A percentile compares a stretch with the other conserved stretches of the same genome.
These are phyloP conservation scores for Arthrobotrys entomopaga DNA, from an alignment of 2,329 filamentous ascomycete genomes.

Conservation along the genomic window DNA sequence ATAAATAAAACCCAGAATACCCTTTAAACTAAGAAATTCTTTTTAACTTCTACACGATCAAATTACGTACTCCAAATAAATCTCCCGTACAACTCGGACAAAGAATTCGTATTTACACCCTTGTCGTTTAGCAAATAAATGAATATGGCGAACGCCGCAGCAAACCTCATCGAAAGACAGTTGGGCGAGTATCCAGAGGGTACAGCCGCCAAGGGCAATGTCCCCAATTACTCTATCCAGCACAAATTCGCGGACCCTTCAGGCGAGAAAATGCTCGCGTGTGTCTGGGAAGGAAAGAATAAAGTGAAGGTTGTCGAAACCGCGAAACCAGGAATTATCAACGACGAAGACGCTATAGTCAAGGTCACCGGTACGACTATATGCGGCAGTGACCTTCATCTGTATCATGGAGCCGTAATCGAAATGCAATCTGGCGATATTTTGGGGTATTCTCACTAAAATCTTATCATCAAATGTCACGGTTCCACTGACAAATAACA, in stretches of 20 bases:
- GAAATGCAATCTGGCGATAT: constrained; percentile 74
- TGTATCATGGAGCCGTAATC: constrained; percentile 69
- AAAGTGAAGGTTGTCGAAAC: constrained; percentile 72
- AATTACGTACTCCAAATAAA: too few species aligned
- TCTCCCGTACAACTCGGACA: too few species aligned
- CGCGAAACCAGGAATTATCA: constrained; percentile 58
- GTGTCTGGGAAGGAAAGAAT: constrained; percentile 85
- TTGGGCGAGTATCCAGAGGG: constrained; percentile 74
- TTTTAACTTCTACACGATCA: too few species aligned
- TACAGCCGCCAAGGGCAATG: constrained; percentile 73
- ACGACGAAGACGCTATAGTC: constrained; percentile 59
- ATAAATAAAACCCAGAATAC: too few species aligned
- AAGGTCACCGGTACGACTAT: constrained; percentile 63
- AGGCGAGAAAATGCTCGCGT: constrained; percentile 77
- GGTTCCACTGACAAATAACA: constrained; percentile 4
- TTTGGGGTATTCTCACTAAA: constrained; percentile 67
- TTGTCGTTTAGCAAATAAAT: not conserved
- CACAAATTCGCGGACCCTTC: constrained; percentile 66
- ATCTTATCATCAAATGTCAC: not conserved
- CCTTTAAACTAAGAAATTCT: too few species aligned
- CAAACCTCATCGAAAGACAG: constrained; percentile 68
- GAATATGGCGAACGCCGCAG: constrained; percentile 37
- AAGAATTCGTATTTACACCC: too few species aligned
- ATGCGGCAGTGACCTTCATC: constrained; percentile 70
- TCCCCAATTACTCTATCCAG: constrained; percentile 72